Evolutionary conservation across 73 alveolate genomes (phyloP), one percentile per base, ranked within the genome.

Genomic region (Blepharisma japonicum): DNA sequence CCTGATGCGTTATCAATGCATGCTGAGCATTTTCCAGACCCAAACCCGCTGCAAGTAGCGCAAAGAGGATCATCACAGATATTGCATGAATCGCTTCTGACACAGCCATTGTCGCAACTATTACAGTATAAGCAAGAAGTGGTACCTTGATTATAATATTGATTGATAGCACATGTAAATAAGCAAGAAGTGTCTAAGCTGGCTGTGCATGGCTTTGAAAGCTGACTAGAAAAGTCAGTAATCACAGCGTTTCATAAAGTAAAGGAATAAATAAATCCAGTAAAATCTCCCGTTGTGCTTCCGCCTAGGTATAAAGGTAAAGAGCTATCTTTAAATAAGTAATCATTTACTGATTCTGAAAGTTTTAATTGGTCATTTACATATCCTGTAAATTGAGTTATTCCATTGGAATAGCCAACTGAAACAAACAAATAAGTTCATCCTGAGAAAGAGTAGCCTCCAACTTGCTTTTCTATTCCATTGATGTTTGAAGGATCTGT

Each of bases 1-100:
- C 74, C 74, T 18, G 74, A 61, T 1, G 74, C 74, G 23, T 61
- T 61, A 14, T n/a, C 46, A 14, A 61, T 61, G 47, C 74, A 61
- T 14, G 74, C 11, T 9, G 38, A 1, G 47, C 74, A 61, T 14
- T 1, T 1, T 53, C 27, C 23, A 18, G 74, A 20, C 42, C 42
- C 42, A 61, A 61, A 61, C 14, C 23, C 74, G 3, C 18, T 9
- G 23, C 74, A 61, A 61, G 2, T 61, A 9, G 39, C 14, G 4
- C 74, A 61, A 2, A 14, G 39, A 8, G 14, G 74, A 25, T 61
- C 47, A 20, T 14, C 2, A 5, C 74, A 61, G 23, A 61, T n/a
- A 5, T 61, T 61, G 74, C 74, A 61, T 5, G 23, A 14, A 5
- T 61, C 74, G 6, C 5, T 2, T 61, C 74, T 61, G 11, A 61